Evolutionary conservation across 2,329 filamentous ascomycete genomes (phyloP).

Genomic region (Zalaria sp.): DNA sequence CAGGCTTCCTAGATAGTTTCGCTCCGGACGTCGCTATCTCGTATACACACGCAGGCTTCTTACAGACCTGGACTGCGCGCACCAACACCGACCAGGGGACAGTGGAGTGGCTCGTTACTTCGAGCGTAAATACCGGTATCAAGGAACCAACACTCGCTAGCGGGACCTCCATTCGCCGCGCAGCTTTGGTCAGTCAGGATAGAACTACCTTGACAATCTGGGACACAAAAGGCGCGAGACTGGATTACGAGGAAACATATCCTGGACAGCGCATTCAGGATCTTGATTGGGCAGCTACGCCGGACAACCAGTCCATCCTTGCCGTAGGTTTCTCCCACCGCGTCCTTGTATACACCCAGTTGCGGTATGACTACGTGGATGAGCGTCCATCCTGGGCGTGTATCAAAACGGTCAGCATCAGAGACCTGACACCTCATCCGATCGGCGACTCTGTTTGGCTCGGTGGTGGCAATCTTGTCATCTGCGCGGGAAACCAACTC

Average conservation of each 20-base stretch:
- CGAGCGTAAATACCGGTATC: conserved; percentile 66
- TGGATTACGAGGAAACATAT: conserved; percentile 70
- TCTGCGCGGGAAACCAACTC: conserved; percentile 83
- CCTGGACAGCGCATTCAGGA: conserved; percentile 50
- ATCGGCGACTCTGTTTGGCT: conserved; percentile 93
- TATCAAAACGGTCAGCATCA: conserved; percentile 68
- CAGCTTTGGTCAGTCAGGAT: conserved; percentile 62
- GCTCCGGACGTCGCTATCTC: conserved; percentile 76
- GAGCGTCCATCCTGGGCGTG: conserved; percentile 80
- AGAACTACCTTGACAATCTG: conserved; percentile 74
- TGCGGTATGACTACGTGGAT: conserved; percentile 84
- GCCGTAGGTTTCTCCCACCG: conserved; percentile 87
- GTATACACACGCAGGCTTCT: conserved; percentile 58
- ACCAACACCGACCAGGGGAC: conserved; percentile 45
- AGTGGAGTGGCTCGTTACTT: conserved; percentile 73
- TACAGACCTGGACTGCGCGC: conserved; percentile 76
- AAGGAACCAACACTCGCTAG: conserved; percentile 61
- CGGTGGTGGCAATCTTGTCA: conserved; percentile 66
- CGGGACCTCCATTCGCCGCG: conserved; percentile 75
- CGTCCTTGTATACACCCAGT: conserved; percentile 68
- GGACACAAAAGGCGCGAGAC: conserved; percentile 68
- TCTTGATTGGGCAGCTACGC: conserved; percentile 87
- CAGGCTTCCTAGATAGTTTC: conserved; percentile 74
- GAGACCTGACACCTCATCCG: conserved; percentile 61
- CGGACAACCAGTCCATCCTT: conserved; percentile 74